Conservation (phyloP, 2,329 filamentous ascomycete genomes). For the Chaetomium globosum region DNA sequence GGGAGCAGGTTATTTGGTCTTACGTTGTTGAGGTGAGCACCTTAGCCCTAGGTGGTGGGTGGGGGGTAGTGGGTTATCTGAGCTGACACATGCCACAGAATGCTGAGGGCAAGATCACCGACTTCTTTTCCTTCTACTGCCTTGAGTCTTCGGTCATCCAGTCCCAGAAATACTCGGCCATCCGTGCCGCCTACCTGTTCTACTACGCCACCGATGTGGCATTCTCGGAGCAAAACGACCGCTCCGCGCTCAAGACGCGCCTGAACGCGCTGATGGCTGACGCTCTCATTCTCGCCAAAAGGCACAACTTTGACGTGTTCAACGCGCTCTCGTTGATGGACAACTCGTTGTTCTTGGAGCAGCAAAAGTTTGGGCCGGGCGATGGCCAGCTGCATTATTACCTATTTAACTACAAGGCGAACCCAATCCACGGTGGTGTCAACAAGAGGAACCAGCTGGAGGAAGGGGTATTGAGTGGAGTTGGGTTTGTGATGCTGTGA, state of each 20-base stretch:
- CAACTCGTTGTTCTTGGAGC: conserved; percentile 87
- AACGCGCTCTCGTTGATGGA: conserved; percentile 93
- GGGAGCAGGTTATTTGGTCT: conserved; percentile 86
- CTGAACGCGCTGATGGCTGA: conserved; percentile 82
- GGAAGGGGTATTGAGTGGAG: conserved; percentile 75
- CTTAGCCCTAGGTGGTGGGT: not conserved
- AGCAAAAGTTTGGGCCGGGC: conserved; percentile 92
- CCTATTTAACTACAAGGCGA: conserved; percentile 92
- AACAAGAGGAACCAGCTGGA: conserved; percentile 78
- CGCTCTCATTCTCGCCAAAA: conserved; percentile 84
- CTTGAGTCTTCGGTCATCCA: conserved; percentile 92
- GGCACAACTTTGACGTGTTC: conserved; percentile 87
- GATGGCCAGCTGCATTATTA: conserved; percentile 97
- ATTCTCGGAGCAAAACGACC: conserved; percentile 60
- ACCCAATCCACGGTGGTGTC: conserved; percentile 82
- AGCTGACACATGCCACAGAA: conserved; percentile 44
- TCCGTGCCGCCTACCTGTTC: conserved; percentile 92
- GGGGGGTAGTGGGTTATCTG: conserved; percentile 8
- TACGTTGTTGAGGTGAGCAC: conserved; percentile 78
- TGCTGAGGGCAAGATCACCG: conserved; percentile 78
- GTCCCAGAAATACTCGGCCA: conserved; percentile 72
- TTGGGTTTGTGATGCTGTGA: conserved; percentile 79
- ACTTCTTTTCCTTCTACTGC: conserved; percentile 96
- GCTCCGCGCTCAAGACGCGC: conserved; percentile 69
- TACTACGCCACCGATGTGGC: conserved; percentile 90